Conservation (phyloP, 345 rosid genomes). For the Hevea brasiliensis region DNA sequence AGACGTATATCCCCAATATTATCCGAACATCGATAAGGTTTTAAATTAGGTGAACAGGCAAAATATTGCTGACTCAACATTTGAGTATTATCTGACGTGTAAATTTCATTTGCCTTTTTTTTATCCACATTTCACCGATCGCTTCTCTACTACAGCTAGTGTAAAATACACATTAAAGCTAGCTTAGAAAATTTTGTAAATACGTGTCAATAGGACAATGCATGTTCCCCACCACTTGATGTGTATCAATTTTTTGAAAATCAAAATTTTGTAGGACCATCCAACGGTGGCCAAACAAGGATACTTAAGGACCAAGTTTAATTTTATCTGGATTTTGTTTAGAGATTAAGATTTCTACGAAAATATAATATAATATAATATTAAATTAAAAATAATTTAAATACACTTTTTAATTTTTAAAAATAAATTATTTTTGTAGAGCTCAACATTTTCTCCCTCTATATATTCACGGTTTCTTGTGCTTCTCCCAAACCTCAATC, state of each 20-base stretch:
- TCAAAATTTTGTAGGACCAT: slow-evolving; percentile 16
- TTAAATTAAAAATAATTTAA: too few species aligned
- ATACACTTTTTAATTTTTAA: neutral
- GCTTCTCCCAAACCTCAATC: slow-evolving; percentile 15
- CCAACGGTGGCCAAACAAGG: neutral
- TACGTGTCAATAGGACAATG: neutral
- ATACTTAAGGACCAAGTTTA: slow-evolving; percentile 4
- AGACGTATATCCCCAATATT: slow-evolving; percentile 21
- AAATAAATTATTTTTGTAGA: slow-evolving; percentile 27
- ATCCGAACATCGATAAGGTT: slow-evolving; percentile 38
- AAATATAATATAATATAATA: too few species aligned
- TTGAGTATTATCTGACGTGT: slow-evolving; percentile 32
- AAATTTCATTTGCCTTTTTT: neutral
- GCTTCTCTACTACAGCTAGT: neutral
- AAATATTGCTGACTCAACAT: slow-evolving; percentile 16
- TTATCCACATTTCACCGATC: slow-evolving; percentile 5
- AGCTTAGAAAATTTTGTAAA: neutral
- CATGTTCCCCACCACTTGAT: slow-evolving; percentile 7
- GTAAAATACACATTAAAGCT: neutral
- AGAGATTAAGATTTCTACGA: neutral
- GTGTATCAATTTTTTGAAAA: neutral
- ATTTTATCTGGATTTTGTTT: too few species aligned
- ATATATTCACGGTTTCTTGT: slow-evolving; percentile 32
- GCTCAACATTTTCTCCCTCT: slow-evolving; percentile 26
- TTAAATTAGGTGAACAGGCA: slow-evolving; percentile 22